Evolutionary conservation across 176 grass and related monocot species (phyloP).

Genomic region (Rhynchospora pubera): DNA sequence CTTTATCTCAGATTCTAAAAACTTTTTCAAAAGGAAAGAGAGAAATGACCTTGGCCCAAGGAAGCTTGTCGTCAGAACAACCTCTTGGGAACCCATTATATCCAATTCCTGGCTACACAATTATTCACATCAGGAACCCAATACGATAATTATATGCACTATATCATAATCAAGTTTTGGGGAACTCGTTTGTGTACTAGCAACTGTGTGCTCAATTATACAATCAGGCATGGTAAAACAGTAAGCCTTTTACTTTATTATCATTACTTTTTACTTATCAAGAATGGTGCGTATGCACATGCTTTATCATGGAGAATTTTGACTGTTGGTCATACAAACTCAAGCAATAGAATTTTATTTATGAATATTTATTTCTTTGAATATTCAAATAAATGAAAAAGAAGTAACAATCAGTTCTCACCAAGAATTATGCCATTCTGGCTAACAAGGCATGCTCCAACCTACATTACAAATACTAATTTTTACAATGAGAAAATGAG

Average conservation of each 20-base stretch:
- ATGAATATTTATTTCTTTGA: neutral
- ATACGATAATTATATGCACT: neutral
- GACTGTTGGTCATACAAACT: neutral
- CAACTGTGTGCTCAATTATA: neutral
- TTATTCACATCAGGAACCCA: constrained; percentile 3
- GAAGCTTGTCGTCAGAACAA: constrained; percentile 95
- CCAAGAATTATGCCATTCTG: constrained; percentile 91
- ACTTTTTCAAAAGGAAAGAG: neutral
- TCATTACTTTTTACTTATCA: too few relatives aligned
- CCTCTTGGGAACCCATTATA: constrained; percentile 98
- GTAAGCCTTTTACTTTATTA: neutral
- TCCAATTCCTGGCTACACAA: constrained; percentile 66
- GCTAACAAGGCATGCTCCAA: constrained; percentile 94
- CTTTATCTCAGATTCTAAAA: neutral
- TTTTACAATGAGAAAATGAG: neutral
- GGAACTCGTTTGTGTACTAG: neutral
- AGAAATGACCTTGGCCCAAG: constrained; percentile 82
- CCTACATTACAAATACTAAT: constrained; percentile 34
- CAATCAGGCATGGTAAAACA: neutral
- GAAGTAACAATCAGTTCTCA: constrained; percentile 28
- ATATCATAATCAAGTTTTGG: neutral
- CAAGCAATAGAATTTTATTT: neutral
- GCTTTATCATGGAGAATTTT: neutral
- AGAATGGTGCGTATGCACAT: neutral
- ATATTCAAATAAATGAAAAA: neutral